phyloP scores from a whole-genome alignment of 306 rosid species.

The Begonia fuchsioides region DNA sequence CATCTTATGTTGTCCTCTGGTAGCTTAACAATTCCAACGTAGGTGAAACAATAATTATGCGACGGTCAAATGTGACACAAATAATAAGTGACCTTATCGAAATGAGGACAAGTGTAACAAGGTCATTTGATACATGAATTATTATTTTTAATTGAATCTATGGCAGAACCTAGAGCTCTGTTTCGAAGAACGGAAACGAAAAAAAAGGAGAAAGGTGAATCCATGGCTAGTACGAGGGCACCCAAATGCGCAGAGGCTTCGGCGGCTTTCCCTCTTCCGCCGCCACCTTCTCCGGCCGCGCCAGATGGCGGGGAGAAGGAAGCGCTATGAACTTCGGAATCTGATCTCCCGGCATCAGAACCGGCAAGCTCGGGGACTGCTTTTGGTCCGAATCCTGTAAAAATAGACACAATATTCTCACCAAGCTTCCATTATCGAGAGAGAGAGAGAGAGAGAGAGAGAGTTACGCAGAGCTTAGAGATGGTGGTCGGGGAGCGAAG shows the following conservation, averaged over 20 bases:
- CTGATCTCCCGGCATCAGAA: conserved; percentile 79
- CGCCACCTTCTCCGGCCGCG: conserved; percentile 22
- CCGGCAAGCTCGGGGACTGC: conserved; percentile 47
- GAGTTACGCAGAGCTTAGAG: conserved; percentile 30
- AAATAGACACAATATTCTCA: background rate
- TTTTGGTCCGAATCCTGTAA: conserved; percentile 27
- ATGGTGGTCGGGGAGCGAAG: conserved; percentile 28
- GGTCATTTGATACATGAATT: too few species aligned
- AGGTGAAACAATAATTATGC: too few species aligned
- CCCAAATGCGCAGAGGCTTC: conserved; percentile 38
- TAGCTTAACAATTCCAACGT: too few species aligned
- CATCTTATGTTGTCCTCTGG: too few species aligned
- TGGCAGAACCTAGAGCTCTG: too few species aligned
- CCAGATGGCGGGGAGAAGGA: conserved; percentile 72
- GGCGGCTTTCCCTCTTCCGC: conserved; percentile 29
- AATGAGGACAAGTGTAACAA: too few species aligned
- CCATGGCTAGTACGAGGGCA: conserved; percentile 29
- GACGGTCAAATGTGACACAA: too few species aligned
- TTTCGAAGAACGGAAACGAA: too few species aligned
- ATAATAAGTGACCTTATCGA: too few species aligned
- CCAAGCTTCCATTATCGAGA: background rate
- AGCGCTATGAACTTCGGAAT: conserved; percentile 76
- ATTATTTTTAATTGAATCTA: too few species aligned
- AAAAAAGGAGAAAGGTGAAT: conserved; percentile 3
- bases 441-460: background rate